These are phyloP conservation scores for Pichia membranifaciens DNA, from an alignment of 805 yeast genomes.

Conservation along the genomic window DNA sequence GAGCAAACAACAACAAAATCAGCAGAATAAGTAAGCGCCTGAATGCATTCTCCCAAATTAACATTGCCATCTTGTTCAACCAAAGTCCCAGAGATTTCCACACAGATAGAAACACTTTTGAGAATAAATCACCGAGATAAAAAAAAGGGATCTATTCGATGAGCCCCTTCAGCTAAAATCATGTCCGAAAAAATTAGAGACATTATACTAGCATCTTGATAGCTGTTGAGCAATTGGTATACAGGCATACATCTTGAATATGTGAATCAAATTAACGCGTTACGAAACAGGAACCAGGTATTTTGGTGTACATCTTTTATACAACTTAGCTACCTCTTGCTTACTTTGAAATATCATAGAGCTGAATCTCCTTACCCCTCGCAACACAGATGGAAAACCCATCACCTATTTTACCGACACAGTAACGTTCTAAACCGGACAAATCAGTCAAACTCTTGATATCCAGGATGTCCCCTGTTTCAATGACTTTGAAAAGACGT, in stretches of 20 bases:
- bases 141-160: too few species aligned
- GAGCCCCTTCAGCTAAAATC: too few species aligned
- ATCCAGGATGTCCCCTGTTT: constrained; percentile 19
- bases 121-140: too few species aligned
- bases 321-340: background rate
- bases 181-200: background rate
- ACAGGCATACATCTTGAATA: background rate
- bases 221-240: too few species aligned
- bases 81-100: too few species aligned
- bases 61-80: constrained; percentile 12
- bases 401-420: constrained; percentile 20
- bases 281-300: background rate
- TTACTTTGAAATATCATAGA: constrained; percentile 10
- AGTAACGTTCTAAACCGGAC: constrained; percentile 12
- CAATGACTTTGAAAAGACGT: constrained; percentile 17
- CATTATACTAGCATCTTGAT: too few species aligned
- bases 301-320: background rate
- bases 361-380: constrained; percentile 14
- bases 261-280: background rate
- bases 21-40: constrained; percentile 18
- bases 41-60: constrained; percentile 19
- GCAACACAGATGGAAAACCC: constrained; percentile 15
- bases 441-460: constrained; percentile 13
- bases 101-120: too few species aligned
- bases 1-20: constrained; percentile 20